phyloP scores from a whole-genome alignment of 78 protist species.

The Polysphondylium violaceum region DNA sequence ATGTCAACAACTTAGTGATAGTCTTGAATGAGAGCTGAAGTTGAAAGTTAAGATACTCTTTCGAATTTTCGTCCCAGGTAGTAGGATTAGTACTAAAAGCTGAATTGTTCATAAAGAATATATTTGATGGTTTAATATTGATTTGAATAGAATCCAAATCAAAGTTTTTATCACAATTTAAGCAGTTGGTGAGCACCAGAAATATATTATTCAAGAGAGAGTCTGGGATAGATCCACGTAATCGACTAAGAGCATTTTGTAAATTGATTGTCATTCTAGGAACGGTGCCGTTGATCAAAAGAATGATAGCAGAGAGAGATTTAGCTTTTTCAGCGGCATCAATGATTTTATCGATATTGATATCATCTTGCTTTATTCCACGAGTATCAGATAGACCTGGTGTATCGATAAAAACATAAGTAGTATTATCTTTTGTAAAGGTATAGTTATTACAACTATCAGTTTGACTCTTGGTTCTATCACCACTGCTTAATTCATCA shows the following conservation, averaged over 20 bases:
- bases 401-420: conserved; percentile 5
- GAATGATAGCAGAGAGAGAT: neutral
- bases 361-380: conserved; percentile 27
- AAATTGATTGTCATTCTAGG: neutral
- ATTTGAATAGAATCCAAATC: neutral
- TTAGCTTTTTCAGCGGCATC: neutral
- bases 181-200: conserved; percentile 5
- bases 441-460: neutral
- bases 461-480: conserved; percentile 20
- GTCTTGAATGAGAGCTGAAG: neutral
- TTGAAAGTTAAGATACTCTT: neutral
- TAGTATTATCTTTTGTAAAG: neutral
- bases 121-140: neutral
- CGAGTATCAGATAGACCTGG: conserved; percentile 35
- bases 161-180: neutral
- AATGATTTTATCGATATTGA: conserved; percentile 2
- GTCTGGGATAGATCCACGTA: conserved; percentile 16
- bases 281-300: neutral
- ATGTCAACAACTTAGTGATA: neutral
- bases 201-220: neutral
- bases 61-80: neutral
- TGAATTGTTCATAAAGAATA: conserved; percentile 1
- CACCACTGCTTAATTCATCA: neutral
- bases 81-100: conserved; percentile 1
- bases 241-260: neutral